Percentiles rank a stretch among this genome's conserved stretches.
phyloP scores from a whole-genome alignment of 208 protist species.

The Leishmania tarentolae region DNA sequence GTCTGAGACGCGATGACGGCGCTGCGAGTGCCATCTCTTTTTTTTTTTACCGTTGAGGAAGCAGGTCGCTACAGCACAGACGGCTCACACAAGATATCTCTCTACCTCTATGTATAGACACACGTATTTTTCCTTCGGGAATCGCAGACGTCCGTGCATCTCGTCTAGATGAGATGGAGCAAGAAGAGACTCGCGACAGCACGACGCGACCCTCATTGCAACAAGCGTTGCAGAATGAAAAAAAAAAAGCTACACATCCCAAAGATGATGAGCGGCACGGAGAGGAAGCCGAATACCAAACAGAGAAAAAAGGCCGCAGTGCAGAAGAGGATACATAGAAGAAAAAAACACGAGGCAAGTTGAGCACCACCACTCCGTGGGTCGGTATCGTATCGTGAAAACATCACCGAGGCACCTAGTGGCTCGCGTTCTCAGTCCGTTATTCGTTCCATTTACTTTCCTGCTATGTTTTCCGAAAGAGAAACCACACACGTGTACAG shows the following conservation, averaged over 20 bases:
- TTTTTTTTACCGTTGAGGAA: too few species aligned
- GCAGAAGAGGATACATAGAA: conserved; percentile 1
- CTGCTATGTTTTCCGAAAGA: neutral
- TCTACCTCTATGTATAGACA: neutral
- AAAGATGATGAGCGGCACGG: conserved; percentile 8
- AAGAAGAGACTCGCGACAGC: too few species aligned
- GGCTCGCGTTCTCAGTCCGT: neutral
- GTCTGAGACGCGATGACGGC: too few species aligned
- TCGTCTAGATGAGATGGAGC: neutral
- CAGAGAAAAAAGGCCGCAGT: conserved; percentile 4
- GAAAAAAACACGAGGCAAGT: neutral
- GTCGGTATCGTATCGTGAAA: too few species aligned
- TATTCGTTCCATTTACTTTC: neutral
- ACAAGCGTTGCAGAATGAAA: too few species aligned
- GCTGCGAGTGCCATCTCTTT: too few species aligned
- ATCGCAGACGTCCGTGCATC: neutral
- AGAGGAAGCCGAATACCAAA: neutral
- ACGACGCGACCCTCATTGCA: too few species aligned
- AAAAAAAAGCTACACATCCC: too few species aligned
- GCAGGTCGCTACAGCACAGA: too few species aligned
- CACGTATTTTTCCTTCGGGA: neutral
- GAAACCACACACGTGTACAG: neutral
- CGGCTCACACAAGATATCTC: neutral
- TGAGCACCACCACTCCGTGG: too few species aligned
- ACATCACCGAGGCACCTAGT: neutral